These are phyloP conservation scores for Haplosporangium sp. DNA, from an alignment of 371 early-diverging fungal genomes.

Conservation along the genomic window DNA sequence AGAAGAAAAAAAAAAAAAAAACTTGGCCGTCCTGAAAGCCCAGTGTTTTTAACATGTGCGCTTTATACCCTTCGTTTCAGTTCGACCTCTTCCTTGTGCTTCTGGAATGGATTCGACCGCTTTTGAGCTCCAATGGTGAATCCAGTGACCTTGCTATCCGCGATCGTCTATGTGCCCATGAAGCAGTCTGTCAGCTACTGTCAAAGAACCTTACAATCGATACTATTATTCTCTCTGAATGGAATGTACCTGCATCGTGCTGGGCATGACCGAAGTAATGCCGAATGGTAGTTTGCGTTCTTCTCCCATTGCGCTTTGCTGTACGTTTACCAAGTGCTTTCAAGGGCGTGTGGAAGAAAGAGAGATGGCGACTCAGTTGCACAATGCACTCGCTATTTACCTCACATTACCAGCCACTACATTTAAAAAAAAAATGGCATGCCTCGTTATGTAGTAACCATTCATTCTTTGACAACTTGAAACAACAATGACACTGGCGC, in stretches of 20 bases:
- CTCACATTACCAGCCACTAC: no score
- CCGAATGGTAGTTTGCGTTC: conserved; percentile 52
- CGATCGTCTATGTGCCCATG: conserved; percentile 57
- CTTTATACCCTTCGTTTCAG: conserved; percentile 73
- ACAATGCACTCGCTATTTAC: no score
- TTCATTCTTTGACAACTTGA: not conserved
- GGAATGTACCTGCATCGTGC: conserved; percentile 44
- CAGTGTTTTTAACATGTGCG: conserved; percentile 4
- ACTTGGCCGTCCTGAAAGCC: conserved; percentile 3
- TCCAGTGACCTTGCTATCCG: conserved; percentile 74
- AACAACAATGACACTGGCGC: conserved; percentile 20
- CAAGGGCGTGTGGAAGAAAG: no score
- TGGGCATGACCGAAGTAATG: conserved; percentile 53
- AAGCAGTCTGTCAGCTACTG: not conserved
- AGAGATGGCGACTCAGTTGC: no score
- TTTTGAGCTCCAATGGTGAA: conserved; percentile 75
- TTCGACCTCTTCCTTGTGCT: conserved; percentile 80
- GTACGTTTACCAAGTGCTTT: no score
- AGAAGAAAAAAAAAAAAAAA: not conserved
- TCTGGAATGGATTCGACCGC: conserved; percentile 76
- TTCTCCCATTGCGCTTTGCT: conserved; percentile 25
- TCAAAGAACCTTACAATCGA: no score
- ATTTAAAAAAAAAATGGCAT: no score
- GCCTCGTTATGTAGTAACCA: no score
- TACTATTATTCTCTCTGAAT: no score